These are phyloP conservation scores for Backusella mclennaniae DNA, from an alignment of 192 early-diverging fungal genomes.

Conservation along the genomic window DNA sequence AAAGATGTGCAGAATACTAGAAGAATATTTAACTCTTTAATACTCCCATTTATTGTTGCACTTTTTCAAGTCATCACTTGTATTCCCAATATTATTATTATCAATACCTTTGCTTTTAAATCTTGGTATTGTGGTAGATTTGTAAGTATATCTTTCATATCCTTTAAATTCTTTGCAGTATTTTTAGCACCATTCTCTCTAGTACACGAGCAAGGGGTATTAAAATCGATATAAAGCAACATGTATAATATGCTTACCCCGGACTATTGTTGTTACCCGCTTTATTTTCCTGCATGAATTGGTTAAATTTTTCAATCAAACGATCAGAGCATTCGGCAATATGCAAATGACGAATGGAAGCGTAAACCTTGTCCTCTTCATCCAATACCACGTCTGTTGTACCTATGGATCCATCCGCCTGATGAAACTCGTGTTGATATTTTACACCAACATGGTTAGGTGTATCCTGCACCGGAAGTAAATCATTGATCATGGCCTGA, in stretches of 20 bases:
- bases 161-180: constrained; percentile 65
- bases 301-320: constrained; percentile 69
- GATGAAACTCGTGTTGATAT: constrained; percentile 52
- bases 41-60: background rate
- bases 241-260: background rate
- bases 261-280: constrained; percentile 22
- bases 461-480: constrained; percentile 57
- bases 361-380: constrained; percentile 78
- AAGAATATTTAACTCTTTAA: background rate
- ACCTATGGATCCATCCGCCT: constrained; percentile 39
- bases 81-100: background rate
- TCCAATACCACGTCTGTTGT: constrained; percentile 59
- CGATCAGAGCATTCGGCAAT: constrained; percentile 78
- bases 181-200: constrained; percentile 33
- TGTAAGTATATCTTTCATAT: constrained; percentile 84
- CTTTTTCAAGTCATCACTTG: background rate
- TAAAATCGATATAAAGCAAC: background rate
- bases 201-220: background rate
- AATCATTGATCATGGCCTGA: constrained; percentile 96
- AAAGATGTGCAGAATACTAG: constrained; percentile 79
- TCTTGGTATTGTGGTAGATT: constrained; percentile 87
- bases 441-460: constrained; percentile 50
- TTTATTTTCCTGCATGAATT: constrained; percentile 77
- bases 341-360: constrained; percentile 73
- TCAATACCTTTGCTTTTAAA: constrained; percentile 59